phyloP scores from a whole-genome alignment of 345 rosid genomes.

The Camelina neglecta region DNA sequence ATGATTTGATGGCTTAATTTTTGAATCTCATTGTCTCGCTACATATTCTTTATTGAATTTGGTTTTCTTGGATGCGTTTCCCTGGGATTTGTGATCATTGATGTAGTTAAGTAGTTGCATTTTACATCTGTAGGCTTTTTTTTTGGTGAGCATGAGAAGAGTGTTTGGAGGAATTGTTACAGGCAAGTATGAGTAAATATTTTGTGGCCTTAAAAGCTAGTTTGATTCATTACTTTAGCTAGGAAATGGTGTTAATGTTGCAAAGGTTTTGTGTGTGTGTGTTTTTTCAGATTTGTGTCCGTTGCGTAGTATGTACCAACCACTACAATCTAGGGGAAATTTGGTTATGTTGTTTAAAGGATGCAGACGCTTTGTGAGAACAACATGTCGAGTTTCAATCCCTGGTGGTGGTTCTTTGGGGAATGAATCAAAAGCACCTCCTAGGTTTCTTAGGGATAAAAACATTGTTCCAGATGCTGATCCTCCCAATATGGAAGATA shows the following conservation, averaged over 20 bases:
- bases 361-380: slow-evolving; percentile 52
- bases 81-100: not conserved
- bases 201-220: not conserved
- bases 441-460: slow-evolving; percentile 54
- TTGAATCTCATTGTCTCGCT: not conserved
- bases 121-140: slow-evolving; percentile 34
- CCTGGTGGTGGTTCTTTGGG: slow-evolving; percentile 57
- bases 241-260: slow-evolving; percentile 4
- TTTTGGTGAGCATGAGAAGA: slow-evolving; percentile 33
- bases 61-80: too few species aligned
- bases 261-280: not conserved
- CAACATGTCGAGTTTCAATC: slow-evolving; percentile 57
- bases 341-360: slow-evolving; percentile 38
- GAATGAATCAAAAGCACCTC: slow-evolving; percentile 42
- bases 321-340: slow-evolving; percentile 36
- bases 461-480: slow-evolving; percentile 78
- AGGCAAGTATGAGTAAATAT: slow-evolving; percentile 46
- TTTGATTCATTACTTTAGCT: not conserved
- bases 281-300: slow-evolving; percentile 40
- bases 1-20: not conserved
- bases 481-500: slow-evolving; percentile 69
- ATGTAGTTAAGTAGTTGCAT: not conserved
- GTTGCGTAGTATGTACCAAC: slow-evolving; percentile 24
- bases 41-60: not conserved
- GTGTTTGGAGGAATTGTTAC: slow-evolving; percentile 37